A percentile compares a stretch with the other conserved stretches of the same genome.
Evolutionary conservation across 768 basidiomycete species (phyloP).

Genomic region (Termitomyces sp.): DNA sequence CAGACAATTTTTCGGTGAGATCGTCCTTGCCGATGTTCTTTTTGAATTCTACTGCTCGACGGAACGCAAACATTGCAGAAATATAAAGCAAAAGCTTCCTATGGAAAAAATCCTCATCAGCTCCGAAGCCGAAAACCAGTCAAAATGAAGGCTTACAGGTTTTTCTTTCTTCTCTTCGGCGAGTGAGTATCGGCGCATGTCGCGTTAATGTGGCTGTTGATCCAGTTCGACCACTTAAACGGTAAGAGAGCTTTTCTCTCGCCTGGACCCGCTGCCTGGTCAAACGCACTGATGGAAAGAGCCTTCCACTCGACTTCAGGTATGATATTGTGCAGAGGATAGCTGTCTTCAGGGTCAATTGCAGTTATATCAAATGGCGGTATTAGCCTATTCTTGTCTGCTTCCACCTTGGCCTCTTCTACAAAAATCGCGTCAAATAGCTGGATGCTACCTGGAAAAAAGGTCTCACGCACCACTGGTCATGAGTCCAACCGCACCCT

Average conservation of each 20-base stretch:
- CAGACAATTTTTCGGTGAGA: conserved; percentile 52
- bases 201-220: conserved; percentile 59
- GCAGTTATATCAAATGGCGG: conserved; percentile 73
- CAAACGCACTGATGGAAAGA: conserved; percentile 54
- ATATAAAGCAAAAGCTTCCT: conserved; percentile 82
- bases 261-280: conserved; percentile 43
- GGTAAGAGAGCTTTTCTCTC: conserved; percentile 60
- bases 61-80: conserved; percentile 76
- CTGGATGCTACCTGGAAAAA: neutral
- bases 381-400: conserved; percentile 67
- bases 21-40: conserved; percentile 44
- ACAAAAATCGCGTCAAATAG: conserved; percentile 7
- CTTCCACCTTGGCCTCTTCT: conserved; percentile 68
- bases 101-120: neutral
- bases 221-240: conserved; percentile 62
- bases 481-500: conserved; percentile 64
- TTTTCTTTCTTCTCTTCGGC: conserved; percentile 54
- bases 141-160: conserved; percentile 50
- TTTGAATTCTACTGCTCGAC: conserved; percentile 39
- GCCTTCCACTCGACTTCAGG: conserved; percentile 79
- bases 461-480: conserved; percentile 52
- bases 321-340: conserved; percentile 72
- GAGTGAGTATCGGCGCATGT: conserved; percentile 36
- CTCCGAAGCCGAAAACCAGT: conserved; percentile 2
- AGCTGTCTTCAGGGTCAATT: conserved; percentile 66